Evolutionary conservation across 805 yeast genomes (phyloP).

Genomic region (Ogataea methanolica): DNA sequence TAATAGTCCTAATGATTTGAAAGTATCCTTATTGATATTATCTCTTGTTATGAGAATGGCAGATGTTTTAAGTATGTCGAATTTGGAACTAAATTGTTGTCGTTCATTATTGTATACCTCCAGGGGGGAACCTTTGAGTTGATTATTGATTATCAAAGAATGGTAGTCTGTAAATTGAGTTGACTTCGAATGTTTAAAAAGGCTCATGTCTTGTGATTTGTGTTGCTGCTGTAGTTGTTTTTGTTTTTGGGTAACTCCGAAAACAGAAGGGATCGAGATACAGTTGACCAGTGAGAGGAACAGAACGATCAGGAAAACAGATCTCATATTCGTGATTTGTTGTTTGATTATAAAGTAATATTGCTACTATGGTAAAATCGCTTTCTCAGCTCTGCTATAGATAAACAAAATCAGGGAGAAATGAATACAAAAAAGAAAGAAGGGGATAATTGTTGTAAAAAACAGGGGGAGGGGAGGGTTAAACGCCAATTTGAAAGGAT

Average conservation of each 20-base stretch:
- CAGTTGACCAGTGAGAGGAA: neutral
- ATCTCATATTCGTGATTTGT: too few relatives aligned
- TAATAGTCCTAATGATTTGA: slow-evolving; percentile 15
- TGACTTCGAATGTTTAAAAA: slow-evolving; percentile 4
- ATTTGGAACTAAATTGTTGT: slow-evolving; percentile 4
- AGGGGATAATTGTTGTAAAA: too few relatives aligned
- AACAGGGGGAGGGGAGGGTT: too few relatives aligned
- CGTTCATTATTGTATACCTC: slow-evolving; percentile 10
- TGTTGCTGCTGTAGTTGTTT: neutral
- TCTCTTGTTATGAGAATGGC: slow-evolving; percentile 19
- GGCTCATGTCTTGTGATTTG: neutral
- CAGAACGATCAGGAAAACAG: too few relatives aligned
- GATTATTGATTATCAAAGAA: slow-evolving; percentile 3
- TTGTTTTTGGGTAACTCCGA: slow-evolving; percentile 3
- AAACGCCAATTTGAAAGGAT: too few relatives aligned
- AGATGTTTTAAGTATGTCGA: slow-evolving; percentile 19
- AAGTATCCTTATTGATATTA: slow-evolving; percentile 6
- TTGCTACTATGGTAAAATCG: too few relatives aligned
- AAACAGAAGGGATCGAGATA: slow-evolving; percentile 9
- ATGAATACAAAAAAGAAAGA: too few relatives aligned
- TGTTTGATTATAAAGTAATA: too few relatives aligned
- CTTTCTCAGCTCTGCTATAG: too few relatives aligned
- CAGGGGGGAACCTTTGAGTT: slow-evolving; percentile 5
- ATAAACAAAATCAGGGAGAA: too few relatives aligned
- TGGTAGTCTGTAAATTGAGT: slow-evolving; percentile 2